Percentiles rank a stretch among this genome's conserved stretches.
Evolutionary conservation across 768 basidiomycete species (phyloP).

Genomic region (Phlegmacium glaucopus): DNA sequence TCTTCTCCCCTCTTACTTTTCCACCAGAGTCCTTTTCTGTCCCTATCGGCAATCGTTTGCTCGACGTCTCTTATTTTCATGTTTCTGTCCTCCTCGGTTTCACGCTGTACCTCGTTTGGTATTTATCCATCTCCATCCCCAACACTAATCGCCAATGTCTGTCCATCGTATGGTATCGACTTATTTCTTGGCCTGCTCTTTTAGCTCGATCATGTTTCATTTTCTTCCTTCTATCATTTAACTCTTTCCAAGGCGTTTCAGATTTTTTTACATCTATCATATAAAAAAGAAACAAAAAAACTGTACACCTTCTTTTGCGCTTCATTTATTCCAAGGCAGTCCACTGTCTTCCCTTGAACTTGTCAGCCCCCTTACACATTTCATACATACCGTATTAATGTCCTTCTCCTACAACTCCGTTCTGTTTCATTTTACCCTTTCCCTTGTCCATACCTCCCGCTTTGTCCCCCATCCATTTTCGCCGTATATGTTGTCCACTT

Average conservation of each 20-base stretch:
- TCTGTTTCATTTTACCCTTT: slow-evolving; percentile 11
- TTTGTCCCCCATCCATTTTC: slow-evolving; percentile 19
- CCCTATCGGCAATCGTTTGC: slow-evolving; percentile 11
- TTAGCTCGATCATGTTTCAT: slow-evolving; percentile 28
- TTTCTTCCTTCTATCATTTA: slow-evolving; percentile 27
- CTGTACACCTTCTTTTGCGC: slow-evolving; percentile 28
- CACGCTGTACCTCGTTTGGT: slow-evolving; percentile 17
- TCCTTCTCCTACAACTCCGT: slow-evolving; percentile 20
- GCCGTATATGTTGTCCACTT: slow-evolving; percentile 15
- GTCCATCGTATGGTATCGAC: slow-evolving; percentile 15
- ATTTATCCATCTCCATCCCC: slow-evolving; percentile 32
- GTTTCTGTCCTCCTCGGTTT: slow-evolving; percentile 3
- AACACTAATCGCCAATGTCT: slow-evolving; percentile 27
- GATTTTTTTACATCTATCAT: slow-evolving; percentile 9
- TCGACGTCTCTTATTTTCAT: slow-evolving; percentile 12
- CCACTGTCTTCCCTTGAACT: slow-evolving; percentile 13
- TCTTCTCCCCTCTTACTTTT: not conserved
- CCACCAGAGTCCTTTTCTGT: not conserved
- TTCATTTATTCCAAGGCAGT: slow-evolving; percentile 32
- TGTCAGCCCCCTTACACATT: slow-evolving; percentile 12
- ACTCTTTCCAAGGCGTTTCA: slow-evolving; percentile 9
- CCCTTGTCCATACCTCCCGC: slow-evolving; percentile 13
- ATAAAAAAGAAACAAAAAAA: slow-evolving; percentile 48
- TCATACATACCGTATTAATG: slow-evolving; percentile 5
- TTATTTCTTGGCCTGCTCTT: slow-evolving; percentile 23